A percentile compares a stretch with the other conserved stretches of the same genome.
phyloP scores from a whole-genome alignment of 306 rosid species.

The Canavalia gladiata region DNA sequence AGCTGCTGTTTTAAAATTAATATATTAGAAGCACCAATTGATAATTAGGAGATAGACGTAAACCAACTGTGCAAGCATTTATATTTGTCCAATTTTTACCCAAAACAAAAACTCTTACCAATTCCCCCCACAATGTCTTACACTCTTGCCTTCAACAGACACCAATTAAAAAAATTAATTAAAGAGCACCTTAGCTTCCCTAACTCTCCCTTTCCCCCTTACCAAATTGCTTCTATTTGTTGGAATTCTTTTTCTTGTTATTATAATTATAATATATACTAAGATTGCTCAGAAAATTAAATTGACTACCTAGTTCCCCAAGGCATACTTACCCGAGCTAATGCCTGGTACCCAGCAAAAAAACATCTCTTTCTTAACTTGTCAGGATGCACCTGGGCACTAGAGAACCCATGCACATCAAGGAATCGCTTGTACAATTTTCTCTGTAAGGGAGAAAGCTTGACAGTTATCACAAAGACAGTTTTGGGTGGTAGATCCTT shows the following conservation, averaged over 20 bases:
- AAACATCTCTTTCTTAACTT: constrained; percentile 79
- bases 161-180: neutral
- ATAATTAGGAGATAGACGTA: neutral
- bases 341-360: constrained; percentile 97
- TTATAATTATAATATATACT: constrained; percentile 10
- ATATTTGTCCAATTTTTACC: constrained; percentile 1
- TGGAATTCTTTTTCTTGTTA: neutral
- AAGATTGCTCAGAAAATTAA: constrained; percentile 33
- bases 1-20: constrained; percentile 14
- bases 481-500: constrained; percentile 98
- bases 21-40: neutral
- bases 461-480: constrained; percentile 91
- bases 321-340: constrained; percentile 80
- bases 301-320: constrained; percentile 39
- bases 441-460: constrained; percentile 93
- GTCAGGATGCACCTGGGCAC: constrained; percentile 65
- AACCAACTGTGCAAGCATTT: constrained; percentile 21
- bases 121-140: neutral
- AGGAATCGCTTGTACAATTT: constrained; percentile 90
- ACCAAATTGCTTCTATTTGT: constrained; percentile 6
- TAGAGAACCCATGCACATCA: constrained; percentile 90
- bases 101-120: neutral
- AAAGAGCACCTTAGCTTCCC: neutral
- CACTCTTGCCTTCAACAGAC: neutral
- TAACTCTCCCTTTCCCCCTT: constrained; percentile 16